Conservation (phyloP, 371 early-diverging fungal genomes). For the Mucor circinelloides region DNA sequence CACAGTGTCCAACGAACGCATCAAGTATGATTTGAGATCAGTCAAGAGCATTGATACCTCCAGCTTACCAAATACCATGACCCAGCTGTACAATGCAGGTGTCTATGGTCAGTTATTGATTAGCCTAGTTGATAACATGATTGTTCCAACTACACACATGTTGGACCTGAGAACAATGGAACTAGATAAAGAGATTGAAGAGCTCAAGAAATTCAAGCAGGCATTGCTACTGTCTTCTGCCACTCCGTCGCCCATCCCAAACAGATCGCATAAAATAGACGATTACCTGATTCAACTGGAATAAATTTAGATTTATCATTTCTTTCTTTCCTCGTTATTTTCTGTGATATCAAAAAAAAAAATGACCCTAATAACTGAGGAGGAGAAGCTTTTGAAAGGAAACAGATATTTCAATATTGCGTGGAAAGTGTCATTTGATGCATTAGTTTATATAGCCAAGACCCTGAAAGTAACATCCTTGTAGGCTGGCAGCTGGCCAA, state of each 20-base stretch:
- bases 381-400: neutral
- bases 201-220: neutral
- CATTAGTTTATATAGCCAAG: neutral
- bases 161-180: conserved; percentile 27
- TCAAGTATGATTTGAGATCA: conserved; percentile 9
- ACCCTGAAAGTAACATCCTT: neutral
- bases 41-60: neutral
- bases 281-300: conserved; percentile 2
- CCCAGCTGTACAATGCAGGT: conserved; percentile 56
- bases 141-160: conserved; percentile 55
- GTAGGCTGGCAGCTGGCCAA: conserved; percentile 1
- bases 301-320: neutral
- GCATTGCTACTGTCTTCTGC: neutral
- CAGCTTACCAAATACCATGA: conserved; percentile 36
- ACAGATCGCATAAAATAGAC: neutral
- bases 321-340: neutral
- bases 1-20: conserved; percentile 5
- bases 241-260: neutral
- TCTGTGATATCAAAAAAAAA: neutral
- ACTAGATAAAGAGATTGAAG: conserved; percentile 27
- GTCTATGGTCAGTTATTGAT: conserved; percentile 60
- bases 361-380: neutral
- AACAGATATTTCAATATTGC: conserved; percentile 6
- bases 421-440: conserved; percentile 9
- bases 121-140: conserved; percentile 57